Percentiles rank a stretch among this genome's conserved stretches.
Evolutionary conservation across 345 rosid species (phyloP).

Genomic region (Gossypium australe): DNA sequence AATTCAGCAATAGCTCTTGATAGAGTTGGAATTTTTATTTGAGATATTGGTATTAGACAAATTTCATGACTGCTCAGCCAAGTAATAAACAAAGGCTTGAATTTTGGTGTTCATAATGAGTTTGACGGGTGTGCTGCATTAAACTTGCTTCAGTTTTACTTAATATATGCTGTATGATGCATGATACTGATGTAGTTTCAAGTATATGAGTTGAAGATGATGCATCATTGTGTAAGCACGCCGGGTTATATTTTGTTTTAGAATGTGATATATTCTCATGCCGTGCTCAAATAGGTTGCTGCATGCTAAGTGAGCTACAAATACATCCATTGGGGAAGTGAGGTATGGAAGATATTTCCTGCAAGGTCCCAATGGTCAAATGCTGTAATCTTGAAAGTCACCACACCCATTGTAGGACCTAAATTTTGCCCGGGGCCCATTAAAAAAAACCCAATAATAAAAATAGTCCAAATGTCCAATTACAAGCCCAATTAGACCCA

Average conservation of each 20-base stretch:
- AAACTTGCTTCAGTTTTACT: neutral
- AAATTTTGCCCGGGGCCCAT: no score
- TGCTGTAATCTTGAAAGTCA: no score
- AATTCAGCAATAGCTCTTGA: constrained; percentile 50
- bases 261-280: no score
- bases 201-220: neutral
- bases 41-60: neutral
- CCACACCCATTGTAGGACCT: neutral
- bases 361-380: no score
- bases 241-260: no score
- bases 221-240: neutral
- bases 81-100: neutral
- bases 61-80: neutral
- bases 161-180: neutral
- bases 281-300: no score
- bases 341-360: no score
- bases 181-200: neutral
- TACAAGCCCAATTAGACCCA: no score
- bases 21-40: neutral
- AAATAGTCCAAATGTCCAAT: no score
- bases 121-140: neutral
- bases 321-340: neutral
- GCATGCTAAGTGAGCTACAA: no score
- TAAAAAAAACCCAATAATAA: no score
- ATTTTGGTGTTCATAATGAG: neutral